These are phyloP conservation scores for Nigrograna mackinnonii DNA, from an alignment of 2,329 filamentous ascomycete genomes.

Conservation along the genomic window DNA sequence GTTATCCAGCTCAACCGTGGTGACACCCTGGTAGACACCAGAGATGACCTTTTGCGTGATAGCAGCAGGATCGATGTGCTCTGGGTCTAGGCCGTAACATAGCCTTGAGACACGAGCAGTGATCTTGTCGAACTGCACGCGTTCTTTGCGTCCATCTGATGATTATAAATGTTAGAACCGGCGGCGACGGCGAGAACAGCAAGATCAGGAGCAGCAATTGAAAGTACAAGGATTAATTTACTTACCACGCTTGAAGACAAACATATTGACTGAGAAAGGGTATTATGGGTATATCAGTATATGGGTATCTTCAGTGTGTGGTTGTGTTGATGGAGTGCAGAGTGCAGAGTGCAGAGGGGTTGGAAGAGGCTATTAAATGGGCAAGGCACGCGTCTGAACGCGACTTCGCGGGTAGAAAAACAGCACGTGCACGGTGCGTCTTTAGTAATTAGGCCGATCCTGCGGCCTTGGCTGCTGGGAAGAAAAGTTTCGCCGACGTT, in stretches of 20 bases:
- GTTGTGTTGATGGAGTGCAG: slow-evolving; percentile 4
- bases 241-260: slow-evolving; percentile 48
- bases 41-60: slow-evolving; percentile 99
- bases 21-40: slow-evolving; percentile 98
- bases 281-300: slow-evolving; percentile 16
- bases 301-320: slow-evolving; percentile 28
- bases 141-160: slow-evolving; percentile 97
- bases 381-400: slow-evolving; percentile 19
- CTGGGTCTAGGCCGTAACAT: slow-evolving; percentile 95
- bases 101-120: slow-evolving; percentile 96
- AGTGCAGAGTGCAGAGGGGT: slow-evolving; percentile 13
- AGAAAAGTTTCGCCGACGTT: background rate
- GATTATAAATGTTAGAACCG: slow-evolving; percentile 25
- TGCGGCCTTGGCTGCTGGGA: no score
- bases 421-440: slow-evolving; percentile 16
- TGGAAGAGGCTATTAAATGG: slow-evolving; percentile 32
- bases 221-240: slow-evolving; percentile 8
- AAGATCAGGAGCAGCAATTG: background rate
- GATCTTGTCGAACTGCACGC: slow-evolving; percentile 99
- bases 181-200: background rate
- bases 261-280: slow-evolving; percentile 37
- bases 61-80: slow-evolving; percentile 94
- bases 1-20: slow-evolving; percentile 94
- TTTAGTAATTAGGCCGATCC: no score
- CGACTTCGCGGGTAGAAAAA: slow-evolving; percentile 11